Conservation (phyloP, 257 asterid species). For the Nicotiana tabacum region DNA sequence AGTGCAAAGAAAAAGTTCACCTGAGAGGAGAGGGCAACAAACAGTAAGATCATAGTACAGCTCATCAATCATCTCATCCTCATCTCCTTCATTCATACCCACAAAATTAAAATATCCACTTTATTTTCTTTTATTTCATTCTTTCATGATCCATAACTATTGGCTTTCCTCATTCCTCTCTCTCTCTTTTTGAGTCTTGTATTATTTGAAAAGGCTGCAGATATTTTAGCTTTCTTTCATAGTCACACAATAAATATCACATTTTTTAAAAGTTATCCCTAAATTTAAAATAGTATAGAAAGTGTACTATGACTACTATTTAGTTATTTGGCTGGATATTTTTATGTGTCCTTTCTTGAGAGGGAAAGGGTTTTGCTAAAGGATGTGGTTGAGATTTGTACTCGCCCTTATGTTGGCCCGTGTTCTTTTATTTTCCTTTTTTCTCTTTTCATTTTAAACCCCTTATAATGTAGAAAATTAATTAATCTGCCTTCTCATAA, state of each 20-base stretch:
- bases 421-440: background rate
- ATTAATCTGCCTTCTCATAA: background rate
- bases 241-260: background rate
- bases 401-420: background rate
- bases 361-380: background rate
- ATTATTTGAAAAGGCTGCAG: background rate
- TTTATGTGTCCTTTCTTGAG: constrained; percentile 1
- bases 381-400: background rate
- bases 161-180: background rate
- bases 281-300: background rate
- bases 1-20: background rate
- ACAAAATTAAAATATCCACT: background rate
- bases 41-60: background rate
- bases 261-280: background rate
- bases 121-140: background rate
- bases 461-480: background rate
- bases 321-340: background rate
- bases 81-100: background rate
- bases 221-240: background rate
- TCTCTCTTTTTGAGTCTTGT: background rate
- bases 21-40: background rate
- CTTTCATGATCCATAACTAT: background rate
- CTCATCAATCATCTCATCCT: background rate
- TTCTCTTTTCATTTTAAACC: background rate
- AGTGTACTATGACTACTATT: background rate